Percentiles rank a stretch among this genome's conserved stretches.
Conservation (phyloP, 108 stramenopile species). For the Craspedostauros australis region DNA sequence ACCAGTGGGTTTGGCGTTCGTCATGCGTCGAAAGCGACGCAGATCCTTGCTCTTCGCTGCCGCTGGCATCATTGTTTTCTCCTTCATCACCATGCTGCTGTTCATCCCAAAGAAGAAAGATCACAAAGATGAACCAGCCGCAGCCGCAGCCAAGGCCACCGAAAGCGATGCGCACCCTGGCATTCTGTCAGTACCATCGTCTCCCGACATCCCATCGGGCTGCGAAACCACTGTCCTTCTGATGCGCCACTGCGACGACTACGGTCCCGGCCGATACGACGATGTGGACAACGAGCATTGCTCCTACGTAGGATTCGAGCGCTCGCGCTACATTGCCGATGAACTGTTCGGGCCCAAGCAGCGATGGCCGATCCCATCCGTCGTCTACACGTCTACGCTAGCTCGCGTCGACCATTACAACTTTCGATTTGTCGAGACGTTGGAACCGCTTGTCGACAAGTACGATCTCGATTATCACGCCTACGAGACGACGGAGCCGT, state of each 20-base stretch:
- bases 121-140: too few species aligned
- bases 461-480: slow-evolving; percentile 5
- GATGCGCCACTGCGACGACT: slow-evolving; percentile 49
- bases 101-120: too few species aligned
- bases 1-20: too few species aligned
- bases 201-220: slow-evolving; percentile 10
- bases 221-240: slow-evolving; percentile 45
- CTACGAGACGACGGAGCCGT: background rate
- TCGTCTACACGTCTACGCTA: slow-evolving; percentile 23
- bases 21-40: too few species aligned
- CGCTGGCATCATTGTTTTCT: too few species aligned
- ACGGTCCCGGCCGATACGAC: slow-evolving; percentile 18
- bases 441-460: slow-evolving; percentile 26
- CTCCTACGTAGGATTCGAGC: slow-evolving; percentile 32
- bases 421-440: slow-evolving; percentile 39
- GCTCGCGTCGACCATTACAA: slow-evolving; percentile 24
- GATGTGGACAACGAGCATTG: slow-evolving; percentile 35
- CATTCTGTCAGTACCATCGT: too few species aligned
- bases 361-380: slow-evolving; percentile 41
- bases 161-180: too few species aligned
- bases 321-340: slow-evolving; percentile 21
- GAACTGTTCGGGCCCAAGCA: slow-evolving; percentile 33
- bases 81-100: too few species aligned
- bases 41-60: too few species aligned
- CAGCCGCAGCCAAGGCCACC: too few species aligned